Conservation (phyloP, 176 grass and related monocot species). For the Hordeum marinum region DNA sequence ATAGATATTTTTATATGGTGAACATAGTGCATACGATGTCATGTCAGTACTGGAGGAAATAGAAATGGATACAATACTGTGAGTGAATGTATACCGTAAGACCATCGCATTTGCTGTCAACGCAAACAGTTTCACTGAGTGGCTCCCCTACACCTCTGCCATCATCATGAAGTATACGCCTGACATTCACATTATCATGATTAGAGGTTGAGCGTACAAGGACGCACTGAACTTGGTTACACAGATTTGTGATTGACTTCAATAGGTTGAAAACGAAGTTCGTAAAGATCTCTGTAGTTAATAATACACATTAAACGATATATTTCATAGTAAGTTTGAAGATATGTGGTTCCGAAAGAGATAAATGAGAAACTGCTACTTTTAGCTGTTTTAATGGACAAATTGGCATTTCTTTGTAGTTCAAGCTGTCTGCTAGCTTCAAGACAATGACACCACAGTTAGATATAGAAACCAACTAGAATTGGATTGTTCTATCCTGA, state of each 20-base stretch:
- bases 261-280: not conserved
- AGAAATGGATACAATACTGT: not conserved
- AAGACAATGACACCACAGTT: not conserved
- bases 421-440: not conserved
- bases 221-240: not conserved
- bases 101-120: constrained; percentile 49
- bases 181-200: constrained; percentile 19
- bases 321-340: not conserved
- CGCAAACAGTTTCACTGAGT: constrained; percentile 73
- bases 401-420: not conserved
- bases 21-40: not conserved
- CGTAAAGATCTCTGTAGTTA: not conserved
- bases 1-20: not conserved
- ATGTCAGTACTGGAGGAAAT: not conserved
- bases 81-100: constrained; percentile 53
- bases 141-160: constrained; percentile 55
- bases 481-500: not conserved
- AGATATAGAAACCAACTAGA: not conserved
- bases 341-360: not conserved
- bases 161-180: constrained; percentile 72
- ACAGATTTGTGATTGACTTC: not conserved
- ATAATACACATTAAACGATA: not conserved
- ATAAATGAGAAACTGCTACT: not conserved
- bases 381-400: not conserved
- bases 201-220: not conserved